phyloP scores from a whole-genome alignment of 2,329 filamentous ascomycete genomes.

The Trichocomaceae sp. region DNA sequence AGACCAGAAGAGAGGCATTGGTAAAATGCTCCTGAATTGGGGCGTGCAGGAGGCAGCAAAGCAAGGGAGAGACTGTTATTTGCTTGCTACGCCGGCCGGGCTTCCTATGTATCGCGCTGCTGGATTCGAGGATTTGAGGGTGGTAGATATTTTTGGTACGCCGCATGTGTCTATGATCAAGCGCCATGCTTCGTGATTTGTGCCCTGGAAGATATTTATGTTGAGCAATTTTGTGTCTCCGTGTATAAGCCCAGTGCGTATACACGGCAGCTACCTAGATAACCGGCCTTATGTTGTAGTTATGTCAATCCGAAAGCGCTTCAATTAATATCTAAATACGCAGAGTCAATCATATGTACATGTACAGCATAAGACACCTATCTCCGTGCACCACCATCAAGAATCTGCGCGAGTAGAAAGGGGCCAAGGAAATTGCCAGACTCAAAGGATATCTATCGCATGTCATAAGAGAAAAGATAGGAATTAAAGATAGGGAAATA shows the following conservation, averaged over 20 bases:
- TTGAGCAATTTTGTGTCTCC: too few relatives aligned
- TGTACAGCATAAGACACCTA: not conserved
- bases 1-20: not conserved
- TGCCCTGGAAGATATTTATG: too few relatives aligned
- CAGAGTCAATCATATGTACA: not conserved
- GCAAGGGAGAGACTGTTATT: not conserved
- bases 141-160: not conserved
- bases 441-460: slow-evolving; percentile 7
- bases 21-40: slow-evolving; percentile 1
- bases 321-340: not conserved
- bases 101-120: not conserved
- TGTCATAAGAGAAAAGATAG: not conserved
- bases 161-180: slow-evolving; percentile 5
- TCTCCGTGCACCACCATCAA: not conserved
- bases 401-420: not conserved
- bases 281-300: not conserved
- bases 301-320: not conserved
- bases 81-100: slow-evolving; percentile 4
- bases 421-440: not conserved
- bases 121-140: slow-evolving; percentile 1
- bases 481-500: too few relatives aligned
- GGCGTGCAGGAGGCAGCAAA: not conserved
- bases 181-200: too few relatives aligned
- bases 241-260: too few relatives aligned
- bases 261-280: too few relatives aligned